Percentiles rank a stretch among this genome's conserved stretches.
Evolutionary conservation across 495 filamentous ascomycete genomes (phyloP).

Genomic region (Penicillium goetzii): DNA sequence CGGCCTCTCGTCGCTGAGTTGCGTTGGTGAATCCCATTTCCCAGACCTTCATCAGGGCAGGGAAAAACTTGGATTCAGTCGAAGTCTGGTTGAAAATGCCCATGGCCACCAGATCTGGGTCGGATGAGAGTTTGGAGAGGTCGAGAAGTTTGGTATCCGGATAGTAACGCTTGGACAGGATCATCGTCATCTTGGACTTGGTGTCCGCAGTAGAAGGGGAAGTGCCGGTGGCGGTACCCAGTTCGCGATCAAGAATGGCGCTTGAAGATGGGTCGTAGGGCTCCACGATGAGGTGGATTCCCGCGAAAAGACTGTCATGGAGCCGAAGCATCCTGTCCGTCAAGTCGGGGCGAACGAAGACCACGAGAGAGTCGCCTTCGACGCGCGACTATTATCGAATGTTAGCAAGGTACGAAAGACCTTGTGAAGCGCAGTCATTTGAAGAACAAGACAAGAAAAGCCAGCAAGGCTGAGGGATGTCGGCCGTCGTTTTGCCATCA

Average conservation of each 20-base stretch:
- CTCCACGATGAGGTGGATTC: slow-evolving; percentile 59
- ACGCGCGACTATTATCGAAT: slow-evolving; percentile 65
- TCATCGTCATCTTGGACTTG: slow-evolving; percentile 51
- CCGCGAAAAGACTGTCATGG: slow-evolving; percentile 68
- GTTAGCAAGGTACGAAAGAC: slow-evolving; percentile 71
- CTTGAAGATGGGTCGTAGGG: slow-evolving; percentile 34
- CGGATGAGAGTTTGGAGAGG: slow-evolving; percentile 71
- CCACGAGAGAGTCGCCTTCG: slow-evolving; percentile 69
- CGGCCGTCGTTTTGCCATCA: slow-evolving; percentile 63
- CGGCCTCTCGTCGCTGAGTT: slow-evolving; percentile 68
- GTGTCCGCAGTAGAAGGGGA: slow-evolving; percentile 49
- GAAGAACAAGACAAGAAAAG: slow-evolving; percentile 39
- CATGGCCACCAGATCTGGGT: slow-evolving; percentile 66
- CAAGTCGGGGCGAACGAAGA: slow-evolving; percentile 66
- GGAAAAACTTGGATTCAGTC: slow-evolving; percentile 85
- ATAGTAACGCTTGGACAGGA: slow-evolving; percentile 77
- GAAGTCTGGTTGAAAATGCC: slow-evolving; percentile 73
- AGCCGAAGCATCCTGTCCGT: slow-evolving; percentile 62
- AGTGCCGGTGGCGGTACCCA: slow-evolving; percentile 28
- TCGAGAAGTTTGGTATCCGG: slow-evolving; percentile 71
- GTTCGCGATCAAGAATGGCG: slow-evolving; percentile 28
- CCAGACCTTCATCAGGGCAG: slow-evolving; percentile 81
- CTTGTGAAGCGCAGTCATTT: slow-evolving; percentile 56
- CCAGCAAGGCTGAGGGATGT: slow-evolving; percentile 41
- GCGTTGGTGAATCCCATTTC: slow-evolving; percentile 68